Evolutionary conservation across 2,329 filamentous ascomycete genomes (phyloP).

Genomic region (Paecilomyces sp.): DNA sequence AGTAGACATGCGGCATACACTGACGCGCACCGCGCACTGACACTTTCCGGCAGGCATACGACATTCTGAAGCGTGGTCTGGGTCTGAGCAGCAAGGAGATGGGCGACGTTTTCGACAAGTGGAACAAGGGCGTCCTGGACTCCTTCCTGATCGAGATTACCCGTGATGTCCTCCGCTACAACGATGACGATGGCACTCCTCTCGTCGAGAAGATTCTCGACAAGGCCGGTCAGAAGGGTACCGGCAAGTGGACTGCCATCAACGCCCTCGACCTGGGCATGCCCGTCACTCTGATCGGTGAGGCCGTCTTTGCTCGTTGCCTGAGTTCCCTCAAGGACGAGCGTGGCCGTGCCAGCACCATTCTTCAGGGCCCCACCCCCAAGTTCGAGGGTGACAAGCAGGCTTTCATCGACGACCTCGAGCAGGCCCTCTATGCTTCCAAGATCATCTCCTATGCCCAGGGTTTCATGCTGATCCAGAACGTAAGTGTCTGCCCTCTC

Average conservation of each 20-base stretch:
- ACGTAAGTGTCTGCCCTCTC: slow-evolving; percentile 52
- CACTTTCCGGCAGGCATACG: slow-evolving; percentile 66
- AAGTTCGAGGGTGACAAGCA: slow-evolving; percentile 86
- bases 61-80: slow-evolving; percentile 98
- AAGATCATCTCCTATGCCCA: slow-evolving; percentile 99
- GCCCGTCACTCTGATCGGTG: slow-evolving; percentile 96
- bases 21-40: slow-evolving; percentile 6
- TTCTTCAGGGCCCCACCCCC: slow-evolving; percentile 70
- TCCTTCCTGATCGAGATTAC: slow-evolving; percentile 99
- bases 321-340: slow-evolving; percentile 90
- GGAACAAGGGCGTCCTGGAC: slow-evolving; percentile 98
- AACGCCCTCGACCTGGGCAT: slow-evolving; percentile 97
- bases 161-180: slow-evolving; percentile 96
- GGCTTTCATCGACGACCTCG: slow-evolving; percentile 91
- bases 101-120: slow-evolving; percentile 85
- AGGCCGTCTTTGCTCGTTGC: slow-evolving; percentile 93
- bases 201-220: slow-evolving; percentile 99
- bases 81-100: slow-evolving; percentile 89
- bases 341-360: slow-evolving; percentile 71
- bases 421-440: slow-evolving; percentile 97
- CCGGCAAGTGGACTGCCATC: slow-evolving; percentile 99
- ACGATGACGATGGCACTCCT: slow-evolving; percentile 83
- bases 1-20: slow-evolving; percentile 17
- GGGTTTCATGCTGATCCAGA: slow-evolving; percentile 99
- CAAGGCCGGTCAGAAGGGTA: slow-evolving; percentile 98